A percentile compares a stretch with the other conserved stretches of the same genome.
These are phyloP conservation scores for Colletotrichum falcatum DNA, from an alignment of 2,329 filamentous ascomycete genomes.

Conservation along the genomic window DNA sequence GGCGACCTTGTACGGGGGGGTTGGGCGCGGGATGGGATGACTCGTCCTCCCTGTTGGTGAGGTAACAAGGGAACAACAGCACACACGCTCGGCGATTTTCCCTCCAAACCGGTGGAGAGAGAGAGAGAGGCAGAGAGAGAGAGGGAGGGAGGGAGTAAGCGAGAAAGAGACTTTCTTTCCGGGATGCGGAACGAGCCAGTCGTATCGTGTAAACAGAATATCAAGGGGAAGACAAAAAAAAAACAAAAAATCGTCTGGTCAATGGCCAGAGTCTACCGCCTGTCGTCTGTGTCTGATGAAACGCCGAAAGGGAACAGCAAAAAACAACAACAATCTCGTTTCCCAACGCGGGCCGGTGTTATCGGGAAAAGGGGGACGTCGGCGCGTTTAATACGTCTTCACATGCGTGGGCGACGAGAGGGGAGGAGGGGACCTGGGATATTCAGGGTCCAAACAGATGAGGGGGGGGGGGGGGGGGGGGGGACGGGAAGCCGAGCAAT, in stretches of 20 bases:
- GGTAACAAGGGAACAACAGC: conserved; percentile 13
- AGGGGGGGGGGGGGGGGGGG: not conserved
- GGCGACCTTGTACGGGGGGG: not conserved
- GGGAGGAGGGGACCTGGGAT: not conserved
- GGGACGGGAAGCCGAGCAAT: conserved; percentile 18
- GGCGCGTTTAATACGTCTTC: conserved; percentile 28
- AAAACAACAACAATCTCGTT: conserved; percentile 2
- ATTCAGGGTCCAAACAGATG: conserved; percentile 34
- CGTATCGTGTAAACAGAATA: not conserved
- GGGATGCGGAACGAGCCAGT: conserved; percentile 25
- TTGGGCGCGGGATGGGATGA: not conserved
- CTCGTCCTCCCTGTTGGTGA: conserved; percentile 10
- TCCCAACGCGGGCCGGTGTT: not conserved
- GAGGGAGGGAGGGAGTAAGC: no score
- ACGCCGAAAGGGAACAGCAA: not conserved
- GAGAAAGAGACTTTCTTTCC: not conserved
- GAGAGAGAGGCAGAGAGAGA: no score
- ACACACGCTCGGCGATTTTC: not conserved
- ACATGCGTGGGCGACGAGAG: not conserved
- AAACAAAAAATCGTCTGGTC: not conserved
- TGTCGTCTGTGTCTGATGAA: not conserved
- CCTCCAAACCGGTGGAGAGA: conserved; percentile 30
- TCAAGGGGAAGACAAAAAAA: not conserved
- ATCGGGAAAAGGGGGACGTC: not conserved
- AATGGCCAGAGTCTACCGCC: conserved; percentile 14